Conservation (phyloP, 2,329 filamentous ascomycete genomes). For the Penicillium capsulatum region DNA sequence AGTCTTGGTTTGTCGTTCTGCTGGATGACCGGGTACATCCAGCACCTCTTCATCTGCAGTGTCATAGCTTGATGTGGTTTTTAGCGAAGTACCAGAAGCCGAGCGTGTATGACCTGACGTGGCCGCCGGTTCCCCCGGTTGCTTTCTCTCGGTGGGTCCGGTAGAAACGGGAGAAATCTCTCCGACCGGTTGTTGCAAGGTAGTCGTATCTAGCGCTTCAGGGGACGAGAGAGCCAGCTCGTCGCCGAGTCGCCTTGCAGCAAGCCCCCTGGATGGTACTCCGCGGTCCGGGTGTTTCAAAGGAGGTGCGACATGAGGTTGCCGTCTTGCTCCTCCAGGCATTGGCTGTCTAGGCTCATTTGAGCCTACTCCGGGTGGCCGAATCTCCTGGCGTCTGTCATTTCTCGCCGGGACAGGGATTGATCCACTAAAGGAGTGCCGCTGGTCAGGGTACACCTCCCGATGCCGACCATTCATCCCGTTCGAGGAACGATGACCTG, state of each 20-base stretch:
- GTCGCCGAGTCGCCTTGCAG: not conserved
- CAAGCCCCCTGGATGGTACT: not conserved
- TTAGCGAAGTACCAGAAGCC: slow-evolving; percentile 16
- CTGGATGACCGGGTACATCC: slow-evolving; percentile 6
- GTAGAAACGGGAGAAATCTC: not conserved
- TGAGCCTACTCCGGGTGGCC: not conserved
- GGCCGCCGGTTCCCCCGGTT: not conserved
- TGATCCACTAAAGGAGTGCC: not conserved
- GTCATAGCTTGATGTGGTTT: slow-evolving; percentile 29
- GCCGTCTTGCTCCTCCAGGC: not conserved
- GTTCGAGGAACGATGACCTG: not conserved
- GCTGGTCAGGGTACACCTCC: not conserved
- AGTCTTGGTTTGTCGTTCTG: not conserved
- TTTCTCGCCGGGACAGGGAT: not conserved
- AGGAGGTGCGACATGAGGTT: slow-evolving; percentile 5
- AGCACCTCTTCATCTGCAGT: slow-evolving; percentile 30
- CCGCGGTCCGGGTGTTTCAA: slow-evolving; percentile 11
- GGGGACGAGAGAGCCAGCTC: not conserved
- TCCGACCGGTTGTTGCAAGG: not conserved
- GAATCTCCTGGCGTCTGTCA: not conserved
- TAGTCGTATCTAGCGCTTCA: not conserved
- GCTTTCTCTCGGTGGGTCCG: not conserved
- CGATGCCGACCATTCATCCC: not conserved
- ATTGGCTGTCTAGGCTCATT: slow-evolving; percentile 1
- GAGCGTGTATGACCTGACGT: slow-evolving; percentile 10